phyloP scores from a whole-genome alignment of 805 yeast species.

The Lipomyces spencermartinsiae region DNA sequence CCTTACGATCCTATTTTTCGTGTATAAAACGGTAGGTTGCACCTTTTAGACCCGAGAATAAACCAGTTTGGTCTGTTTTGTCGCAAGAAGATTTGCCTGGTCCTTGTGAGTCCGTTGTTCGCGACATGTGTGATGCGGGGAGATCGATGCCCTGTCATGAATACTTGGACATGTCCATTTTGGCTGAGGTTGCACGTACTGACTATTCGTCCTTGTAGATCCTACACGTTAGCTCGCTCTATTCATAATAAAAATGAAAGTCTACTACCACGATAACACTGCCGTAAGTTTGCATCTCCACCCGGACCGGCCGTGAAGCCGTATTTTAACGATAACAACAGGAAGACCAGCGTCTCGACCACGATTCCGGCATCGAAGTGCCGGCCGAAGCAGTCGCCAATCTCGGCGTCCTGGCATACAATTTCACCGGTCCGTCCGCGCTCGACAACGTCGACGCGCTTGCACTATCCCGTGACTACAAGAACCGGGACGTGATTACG shows the following conservation, averaged over 20 bases:
- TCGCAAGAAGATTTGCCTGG: not conserved
- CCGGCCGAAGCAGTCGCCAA: conserved; percentile 13
- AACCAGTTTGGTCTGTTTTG: not conserved
- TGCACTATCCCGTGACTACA: conserved; percentile 74
- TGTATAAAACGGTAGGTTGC: not conserved
- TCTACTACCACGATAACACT: conserved; percentile 40
- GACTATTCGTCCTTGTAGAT: not conserved
- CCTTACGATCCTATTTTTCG: not conserved
- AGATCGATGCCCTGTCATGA: too few species aligned
- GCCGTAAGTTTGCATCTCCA: conserved; percentile 14
- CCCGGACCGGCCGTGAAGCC: not conserved
- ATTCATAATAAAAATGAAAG: conserved; percentile 28
- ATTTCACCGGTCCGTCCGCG: conserved; percentile 48
- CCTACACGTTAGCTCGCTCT: not conserved
- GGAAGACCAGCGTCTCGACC: conserved; percentile 35
- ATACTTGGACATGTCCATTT: too few species aligned
- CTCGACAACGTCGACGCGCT: conserved; percentile 64
- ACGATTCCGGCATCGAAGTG: conserved; percentile 25
- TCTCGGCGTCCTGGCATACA: conserved; percentile 32
- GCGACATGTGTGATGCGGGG: too few species aligned
- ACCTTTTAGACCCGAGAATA: too few species aligned
- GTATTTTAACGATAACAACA: conserved; percentile 3
- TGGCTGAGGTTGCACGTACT: not conserved
- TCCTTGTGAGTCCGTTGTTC: too few species aligned
- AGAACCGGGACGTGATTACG: conserved; percentile 75